phyloP scores from a whole-genome alignment of 768 basidiomycete genomes.

The Xerocomellus intermedius region DNA sequence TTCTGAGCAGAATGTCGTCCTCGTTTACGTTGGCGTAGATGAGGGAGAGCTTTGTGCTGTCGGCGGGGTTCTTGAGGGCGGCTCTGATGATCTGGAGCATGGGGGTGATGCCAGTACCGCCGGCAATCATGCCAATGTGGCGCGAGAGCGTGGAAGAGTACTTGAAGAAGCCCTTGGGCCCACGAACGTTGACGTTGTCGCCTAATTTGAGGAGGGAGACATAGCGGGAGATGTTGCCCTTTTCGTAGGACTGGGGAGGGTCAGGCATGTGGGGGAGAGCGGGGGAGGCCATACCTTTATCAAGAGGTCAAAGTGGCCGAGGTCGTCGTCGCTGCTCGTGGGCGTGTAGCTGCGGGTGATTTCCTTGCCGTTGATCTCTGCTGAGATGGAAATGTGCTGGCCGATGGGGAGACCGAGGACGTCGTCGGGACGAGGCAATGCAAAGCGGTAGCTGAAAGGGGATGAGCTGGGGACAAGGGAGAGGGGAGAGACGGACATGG shows the following conservation, averaged over 20 bases:
- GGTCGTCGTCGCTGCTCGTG: conserved; percentile 89
- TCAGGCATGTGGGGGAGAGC: not conserved
- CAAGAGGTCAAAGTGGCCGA: conserved; percentile 92
- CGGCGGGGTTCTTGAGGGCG: conserved; percentile 84
- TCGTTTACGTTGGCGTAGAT: conserved; percentile 96
- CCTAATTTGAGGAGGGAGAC: conserved; percentile 81
- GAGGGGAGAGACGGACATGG: conserved; percentile 59
- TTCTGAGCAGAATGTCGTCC: conserved; percentile 89
- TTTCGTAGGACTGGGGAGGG: conserved; percentile 77
- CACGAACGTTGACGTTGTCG: conserved; percentile 87
- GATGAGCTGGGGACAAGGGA: not conserved
- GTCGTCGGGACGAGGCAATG: conserved; percentile 68
- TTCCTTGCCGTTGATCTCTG: conserved; percentile 89
- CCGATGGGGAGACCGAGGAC: conserved; percentile 93
- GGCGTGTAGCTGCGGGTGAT: conserved; percentile 94
- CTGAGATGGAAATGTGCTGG: conserved; percentile 91
- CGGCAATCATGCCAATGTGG: conserved; percentile 94
- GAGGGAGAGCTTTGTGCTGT: conserved; percentile 78
- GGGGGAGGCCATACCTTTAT: conserved; percentile 68
- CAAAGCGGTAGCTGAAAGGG: conserved; percentile 81
- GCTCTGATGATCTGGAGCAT: conserved; percentile 98
- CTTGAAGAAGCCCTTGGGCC: conserved; percentile 93
- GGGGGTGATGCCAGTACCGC: conserved; percentile 97
- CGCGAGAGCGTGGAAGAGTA: conserved; percentile 72
- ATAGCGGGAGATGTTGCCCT: conserved; percentile 93